phyloP scores from a whole-genome alignment of 495 filamentous ascomycete genomes.

The Hypoxylon cercidicola region DNA sequence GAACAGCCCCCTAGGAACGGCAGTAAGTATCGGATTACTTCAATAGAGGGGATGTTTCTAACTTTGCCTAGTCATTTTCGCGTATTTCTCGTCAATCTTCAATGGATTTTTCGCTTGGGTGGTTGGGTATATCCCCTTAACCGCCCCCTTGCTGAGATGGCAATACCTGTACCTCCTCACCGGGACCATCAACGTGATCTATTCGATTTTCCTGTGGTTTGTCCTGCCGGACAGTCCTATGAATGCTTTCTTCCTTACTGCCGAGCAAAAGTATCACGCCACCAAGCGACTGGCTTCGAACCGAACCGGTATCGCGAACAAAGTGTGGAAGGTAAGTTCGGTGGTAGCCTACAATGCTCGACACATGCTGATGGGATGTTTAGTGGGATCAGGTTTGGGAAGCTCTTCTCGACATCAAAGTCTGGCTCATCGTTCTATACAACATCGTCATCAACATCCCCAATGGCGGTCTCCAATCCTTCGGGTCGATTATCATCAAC shows the following conservation, averaged over 20 bases:
- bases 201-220: constrained; percentile 39
- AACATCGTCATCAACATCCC: constrained; percentile 39
- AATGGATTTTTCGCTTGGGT: constrained; percentile 60
- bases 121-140: constrained; percentile 53
- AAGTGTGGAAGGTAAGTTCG: constrained; percentile 27
- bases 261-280: constrained; percentile 39
- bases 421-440: constrained; percentile 37
- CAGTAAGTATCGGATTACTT: constrained; percentile 49
- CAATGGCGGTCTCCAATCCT: constrained; percentile 36
- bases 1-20: constrained; percentile 52
- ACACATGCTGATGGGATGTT: no score
- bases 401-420: constrained; percentile 37
- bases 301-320: constrained; percentile 37
- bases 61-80: constrained; percentile 30
- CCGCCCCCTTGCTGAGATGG: constrained; percentile 39
- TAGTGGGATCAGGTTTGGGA: constrained; percentile 38
- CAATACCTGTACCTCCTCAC: constrained; percentile 44
- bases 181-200: constrained; percentile 40
- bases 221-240: constrained; percentile 43
- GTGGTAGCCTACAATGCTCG: no score
- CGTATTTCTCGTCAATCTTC: constrained; percentile 48
- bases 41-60: constrained; percentile 18
- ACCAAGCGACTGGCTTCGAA: constrained; percentile 32
- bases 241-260: constrained; percentile 42
- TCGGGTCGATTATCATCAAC: constrained; percentile 40